Conservation (phyloP, 1,284 basidiomycete species). For the Ustanciosporium gigantosporum region DNA sequence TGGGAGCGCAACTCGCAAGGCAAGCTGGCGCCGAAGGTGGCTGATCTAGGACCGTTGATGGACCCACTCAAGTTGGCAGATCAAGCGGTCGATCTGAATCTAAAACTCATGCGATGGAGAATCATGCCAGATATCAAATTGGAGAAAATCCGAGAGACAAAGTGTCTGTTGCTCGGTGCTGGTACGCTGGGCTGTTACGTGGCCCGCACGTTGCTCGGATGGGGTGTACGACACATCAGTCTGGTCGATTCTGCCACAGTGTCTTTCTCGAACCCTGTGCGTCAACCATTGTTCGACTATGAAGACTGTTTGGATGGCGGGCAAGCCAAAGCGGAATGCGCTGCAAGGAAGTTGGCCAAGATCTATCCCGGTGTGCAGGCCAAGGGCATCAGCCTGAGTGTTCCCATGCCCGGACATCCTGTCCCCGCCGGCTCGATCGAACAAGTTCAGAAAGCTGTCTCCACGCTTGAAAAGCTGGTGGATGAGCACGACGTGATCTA, state of each 20-base stretch:
- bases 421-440: slow-evolving; percentile 67
- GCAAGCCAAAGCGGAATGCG: slow-evolving; percentile 87
- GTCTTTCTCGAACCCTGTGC: slow-evolving; percentile 93
- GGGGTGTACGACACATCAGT: slow-evolving; percentile 92
- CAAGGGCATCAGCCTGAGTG: slow-evolving; percentile 72
- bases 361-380: slow-evolving; percentile 92
- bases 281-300: slow-evolving; percentile 94
- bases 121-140: slow-evolving; percentile 87
- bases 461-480: slow-evolving; percentile 75
- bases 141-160: slow-evolving; percentile 78
- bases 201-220: slow-evolving; percentile 78
- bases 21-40: slow-evolving; percentile 83
- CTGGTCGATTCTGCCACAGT: slow-evolving; percentile 87
- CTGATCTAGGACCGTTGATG: slow-evolving; percentile 93
- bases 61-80: slow-evolving; percentile 83
- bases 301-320: slow-evolving; percentile 91
- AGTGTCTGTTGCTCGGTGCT: slow-evolving; percentile 85
- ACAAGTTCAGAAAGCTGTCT: slow-evolving; percentile 72
- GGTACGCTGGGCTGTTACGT: slow-evolving; percentile 98
- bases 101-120: slow-evolving; percentile 97
- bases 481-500: slow-evolving; percentile 86
- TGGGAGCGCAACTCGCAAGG: slow-evolving; percentile 90
- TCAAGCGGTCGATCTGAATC: slow-evolving; percentile 93
- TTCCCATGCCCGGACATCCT: slow-evolving; percentile 98
- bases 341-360: slow-evolving; percentile 80